Evolutionary conservation across 257 asterid genomes (phyloP).

Genomic region (Scutellaria minor): DNA sequence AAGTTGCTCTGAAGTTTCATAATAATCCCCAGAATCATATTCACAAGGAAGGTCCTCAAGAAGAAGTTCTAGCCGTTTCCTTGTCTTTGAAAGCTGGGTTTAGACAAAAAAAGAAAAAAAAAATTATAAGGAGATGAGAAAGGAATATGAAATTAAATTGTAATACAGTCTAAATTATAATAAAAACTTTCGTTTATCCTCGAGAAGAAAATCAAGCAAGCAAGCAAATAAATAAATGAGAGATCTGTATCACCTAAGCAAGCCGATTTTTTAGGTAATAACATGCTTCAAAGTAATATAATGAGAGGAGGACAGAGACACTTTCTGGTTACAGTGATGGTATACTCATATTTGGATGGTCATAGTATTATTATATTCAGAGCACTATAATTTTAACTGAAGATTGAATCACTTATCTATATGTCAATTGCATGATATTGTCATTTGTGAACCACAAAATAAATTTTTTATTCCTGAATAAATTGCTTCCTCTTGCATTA

Average conservation of each 20-base stretch:
- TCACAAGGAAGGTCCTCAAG: slow-evolving; percentile 97
- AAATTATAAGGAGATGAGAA: slow-evolving; percentile 26
- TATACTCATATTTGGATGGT: slow-evolving; percentile 4
- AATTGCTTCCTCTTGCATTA: slow-evolving; percentile 11
- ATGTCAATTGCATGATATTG: slow-evolving; percentile 22
- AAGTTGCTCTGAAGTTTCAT: slow-evolving; percentile 88
- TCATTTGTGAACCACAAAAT: slow-evolving; percentile 3
- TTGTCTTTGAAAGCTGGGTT: slow-evolving; percentile 80
- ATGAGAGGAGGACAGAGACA: slow-evolving; percentile 4
- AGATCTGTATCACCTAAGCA: not conserved
- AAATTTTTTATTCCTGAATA: not conserved
- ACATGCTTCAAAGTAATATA: not conserved
- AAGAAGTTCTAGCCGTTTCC: slow-evolving; percentile 84
- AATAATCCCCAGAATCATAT: slow-evolving; percentile 73
- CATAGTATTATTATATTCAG: not conserved
- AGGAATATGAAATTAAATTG: slow-evolving; percentile 8
- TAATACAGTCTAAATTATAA: not conserved
- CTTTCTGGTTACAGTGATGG: not conserved
- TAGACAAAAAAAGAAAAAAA: not conserved
- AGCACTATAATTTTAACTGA: not conserved
- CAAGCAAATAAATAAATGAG: slow-evolving; percentile 10
- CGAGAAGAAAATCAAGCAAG: not conserved
- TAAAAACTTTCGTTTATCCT: not conserved
- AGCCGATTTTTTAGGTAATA: not conserved
- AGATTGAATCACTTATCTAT: not conserved